Percentiles rank a stretch among this genome's conserved stretches.
phyloP scores from a whole-genome alignment of 2,329 filamentous ascomycete species.

The Drechslerella stenobrocha region DNA sequence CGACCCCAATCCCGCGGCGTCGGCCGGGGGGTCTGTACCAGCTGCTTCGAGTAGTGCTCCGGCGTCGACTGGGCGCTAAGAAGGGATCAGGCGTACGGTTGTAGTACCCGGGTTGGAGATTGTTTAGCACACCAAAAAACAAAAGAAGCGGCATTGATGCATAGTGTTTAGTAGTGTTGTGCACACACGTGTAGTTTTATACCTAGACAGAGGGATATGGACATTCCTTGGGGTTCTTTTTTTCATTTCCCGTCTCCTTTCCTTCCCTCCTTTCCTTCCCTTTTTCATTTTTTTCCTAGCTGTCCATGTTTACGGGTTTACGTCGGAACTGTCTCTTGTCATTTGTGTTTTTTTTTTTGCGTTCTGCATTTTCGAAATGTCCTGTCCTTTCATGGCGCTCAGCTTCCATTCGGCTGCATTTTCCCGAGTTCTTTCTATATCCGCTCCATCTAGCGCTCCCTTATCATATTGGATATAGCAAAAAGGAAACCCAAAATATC shows the following conservation, averaged over 20 bases:
- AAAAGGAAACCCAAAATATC: neutral
- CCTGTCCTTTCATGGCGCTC: constrained; percentile 25
- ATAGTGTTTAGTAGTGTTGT: constrained; percentile 44
- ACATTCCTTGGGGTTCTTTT: constrained; percentile 44
- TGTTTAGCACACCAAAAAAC: neutral
- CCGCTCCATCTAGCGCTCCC: constrained; percentile 21
- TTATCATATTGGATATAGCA: constrained; percentile 6
- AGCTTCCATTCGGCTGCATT: constrained; percentile 19
- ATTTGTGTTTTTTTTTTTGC: constrained; percentile 6
- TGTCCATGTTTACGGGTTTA: constrained; percentile 10
- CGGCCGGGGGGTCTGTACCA: constrained; percentile 2
- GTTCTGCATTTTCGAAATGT: neutral
- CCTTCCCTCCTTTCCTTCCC: constrained; percentile 9
- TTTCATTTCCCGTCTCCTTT: constrained; percentile 7
- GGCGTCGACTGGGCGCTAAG: neutral
- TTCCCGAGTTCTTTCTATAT: constrained; percentile 16
- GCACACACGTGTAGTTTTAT: constrained; percentile 43
- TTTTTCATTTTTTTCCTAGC: constrained; percentile 11
- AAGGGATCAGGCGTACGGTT: no score
- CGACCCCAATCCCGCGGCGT: constrained; percentile 18
- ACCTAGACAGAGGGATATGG: constrained; percentile 46
- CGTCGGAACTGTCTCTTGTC: neutral
- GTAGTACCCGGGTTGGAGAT: neutral
- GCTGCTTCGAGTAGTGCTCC: constrained; percentile 3
- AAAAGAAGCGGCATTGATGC: constrained; percentile 8